A percentile compares a stretch with the other conserved stretches of the same genome.
These are phyloP conservation scores for Suillus discolor DNA, from an alignment of 768 basidiomycete species.

Conservation along the genomic window DNA sequence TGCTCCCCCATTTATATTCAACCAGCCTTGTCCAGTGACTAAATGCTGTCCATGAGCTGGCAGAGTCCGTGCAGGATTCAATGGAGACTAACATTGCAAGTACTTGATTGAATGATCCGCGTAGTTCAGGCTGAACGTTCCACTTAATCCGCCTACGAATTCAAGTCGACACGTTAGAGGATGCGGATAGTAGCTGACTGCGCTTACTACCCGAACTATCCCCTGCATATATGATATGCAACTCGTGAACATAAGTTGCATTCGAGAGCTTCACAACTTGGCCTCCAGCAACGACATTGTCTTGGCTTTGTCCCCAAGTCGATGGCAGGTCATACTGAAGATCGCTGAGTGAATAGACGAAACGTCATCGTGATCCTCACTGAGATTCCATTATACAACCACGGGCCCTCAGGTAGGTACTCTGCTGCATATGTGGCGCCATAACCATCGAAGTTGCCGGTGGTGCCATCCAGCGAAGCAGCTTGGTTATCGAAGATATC, in stretches of 20 bases:
- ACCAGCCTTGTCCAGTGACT: constrained; percentile 53
- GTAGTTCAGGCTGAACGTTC: constrained; percentile 41
- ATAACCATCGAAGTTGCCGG: constrained; percentile 41
- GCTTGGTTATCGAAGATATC: constrained; percentile 45
- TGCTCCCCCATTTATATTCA: constrained; percentile 41
- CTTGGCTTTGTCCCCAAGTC: constrained; percentile 41
- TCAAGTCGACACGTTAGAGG: neutral
- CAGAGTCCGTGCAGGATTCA: neutral
- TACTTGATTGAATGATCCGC: constrained; percentile 37
- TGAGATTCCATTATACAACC: constrained; percentile 41
- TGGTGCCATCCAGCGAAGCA: constrained; percentile 39
- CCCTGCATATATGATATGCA: constrained; percentile 52
- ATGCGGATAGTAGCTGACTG: neutral
- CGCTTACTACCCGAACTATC: constrained; percentile 38
- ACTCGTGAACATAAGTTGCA: constrained; percentile 43
- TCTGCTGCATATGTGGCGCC: constrained; percentile 44
- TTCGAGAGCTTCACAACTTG: constrained; percentile 40
- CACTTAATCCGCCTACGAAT: constrained; percentile 30
- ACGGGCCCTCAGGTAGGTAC: constrained; percentile 42
- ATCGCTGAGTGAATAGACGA: neutral
- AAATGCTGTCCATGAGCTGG: neutral
- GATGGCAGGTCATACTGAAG: constrained; percentile 47
- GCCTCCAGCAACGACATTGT: constrained; percentile 48
- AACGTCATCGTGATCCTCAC: constrained; percentile 24
- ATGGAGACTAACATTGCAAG: constrained; percentile 34